These are phyloP conservation scores for Trichoderma sp. DNA, from an alignment of 2,329 filamentous ascomycete species.

Conservation along the genomic window DNA sequence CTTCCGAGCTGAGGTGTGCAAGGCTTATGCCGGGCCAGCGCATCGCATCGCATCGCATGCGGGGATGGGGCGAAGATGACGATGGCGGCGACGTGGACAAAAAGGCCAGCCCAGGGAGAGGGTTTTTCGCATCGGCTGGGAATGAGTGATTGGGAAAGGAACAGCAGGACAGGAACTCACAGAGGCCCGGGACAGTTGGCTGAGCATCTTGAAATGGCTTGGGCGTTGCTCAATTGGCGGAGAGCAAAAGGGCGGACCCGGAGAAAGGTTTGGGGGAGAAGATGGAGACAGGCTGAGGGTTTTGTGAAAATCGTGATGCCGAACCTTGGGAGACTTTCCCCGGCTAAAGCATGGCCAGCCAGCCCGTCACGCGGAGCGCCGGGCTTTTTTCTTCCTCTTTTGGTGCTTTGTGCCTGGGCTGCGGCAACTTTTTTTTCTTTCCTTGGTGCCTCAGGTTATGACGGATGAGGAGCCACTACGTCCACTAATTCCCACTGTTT, in stretches of 20 bases:
- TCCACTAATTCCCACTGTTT: background rate
- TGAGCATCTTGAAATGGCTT: constrained; percentile 50
- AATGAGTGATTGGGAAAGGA: background rate
- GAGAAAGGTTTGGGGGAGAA: background rate
- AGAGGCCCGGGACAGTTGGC: constrained; percentile 56
- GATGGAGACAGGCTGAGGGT: constrained; percentile 41
- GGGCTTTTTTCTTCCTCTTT: constrained; percentile 13
- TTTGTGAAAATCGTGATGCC: constrained; percentile 51
- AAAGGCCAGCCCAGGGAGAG: background rate
- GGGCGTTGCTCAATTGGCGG: constrained; percentile 48
- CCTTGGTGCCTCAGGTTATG: constrained; percentile 32
- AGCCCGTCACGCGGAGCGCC: constrained; percentile 4
- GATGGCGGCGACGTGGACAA: constrained; percentile 1
- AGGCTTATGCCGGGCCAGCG: constrained; percentile 40
- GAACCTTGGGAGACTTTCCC: constrained; percentile 25
- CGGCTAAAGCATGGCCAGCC: constrained; percentile 24
- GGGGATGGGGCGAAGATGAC: constrained; percentile 24
- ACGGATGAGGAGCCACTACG: background rate
- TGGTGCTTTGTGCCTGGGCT: background rate
- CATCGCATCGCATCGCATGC: constrained; percentile 38
- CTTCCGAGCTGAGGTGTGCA: background rate
- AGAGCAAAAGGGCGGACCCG: background rate
- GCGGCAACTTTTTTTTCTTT: background rate
- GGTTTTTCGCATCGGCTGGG: background rate
- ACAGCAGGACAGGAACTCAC: constrained; percentile 43